Evolutionary conservation across 352 stramenopile species (phyloP), one percentile per base, ranked within the genome.

Genomic region (Globisporangium rhizosaccharum): DNA sequence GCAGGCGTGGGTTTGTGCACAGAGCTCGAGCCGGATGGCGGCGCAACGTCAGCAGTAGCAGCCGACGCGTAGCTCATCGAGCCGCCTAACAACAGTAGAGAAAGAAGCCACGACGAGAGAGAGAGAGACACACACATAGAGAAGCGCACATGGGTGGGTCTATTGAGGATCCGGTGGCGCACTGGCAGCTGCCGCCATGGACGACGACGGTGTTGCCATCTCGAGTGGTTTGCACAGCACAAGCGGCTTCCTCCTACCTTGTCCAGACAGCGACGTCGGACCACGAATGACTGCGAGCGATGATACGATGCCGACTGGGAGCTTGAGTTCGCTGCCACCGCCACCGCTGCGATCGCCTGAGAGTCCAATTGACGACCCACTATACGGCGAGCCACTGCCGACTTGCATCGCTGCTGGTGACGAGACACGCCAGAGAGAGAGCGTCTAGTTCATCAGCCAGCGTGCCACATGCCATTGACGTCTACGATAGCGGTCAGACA

Each of bases 271-370:
- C 3, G 59, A 50, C 9, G 57, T 44, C 1, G 71, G 66, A 14
- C 69, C 67, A 17, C 75, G 78, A 30, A 80, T 63, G 36, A 85
- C 66, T 46, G 72, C 64, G 57, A 75, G 72, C 9, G 77, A 78
- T 10, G 76, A 83, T 17, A 85, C 62, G 17, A 82, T 67, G 14
- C 73, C 71, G 36, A 71, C 66, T 51, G 69, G 69, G 49, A 69
- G 52, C 54, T 74, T 65, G 44, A 65, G 48, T 6, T 65, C 52
- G 20, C 30, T 54, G 15, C n/a, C 33, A 39, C 33, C 10, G 33
- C 33, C 33, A 8, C 33, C 10, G 6, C 33, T 51, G 39, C n/a
- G 50, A 6, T 36, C 33, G 33, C 20, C 15, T 14, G 51, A 28
- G 11, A 36, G n/a, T 12, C 17, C 33, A 10, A 10, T 12, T 10